A percentile compares a stretch with the other conserved stretches of the same genome.
Conservation (phyloP, 768 basidiomycete species). For the Pleurotus cornucopiae region DNA sequence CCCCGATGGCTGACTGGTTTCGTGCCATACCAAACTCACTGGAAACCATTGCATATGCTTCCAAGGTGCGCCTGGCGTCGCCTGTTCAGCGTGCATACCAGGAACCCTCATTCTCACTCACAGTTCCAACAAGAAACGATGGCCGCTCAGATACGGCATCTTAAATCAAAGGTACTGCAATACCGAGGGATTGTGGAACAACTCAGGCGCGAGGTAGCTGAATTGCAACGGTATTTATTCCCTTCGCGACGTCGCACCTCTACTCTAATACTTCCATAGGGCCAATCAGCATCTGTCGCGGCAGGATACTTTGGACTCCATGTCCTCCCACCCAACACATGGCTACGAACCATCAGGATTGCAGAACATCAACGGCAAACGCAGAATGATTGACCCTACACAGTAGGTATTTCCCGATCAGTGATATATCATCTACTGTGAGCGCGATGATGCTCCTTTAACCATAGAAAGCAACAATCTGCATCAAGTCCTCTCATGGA, state of each 20-base stretch:
- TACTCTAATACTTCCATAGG: slow-evolving; percentile 28
- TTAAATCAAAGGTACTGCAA: slow-evolving; percentile 54
- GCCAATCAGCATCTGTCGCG: slow-evolving; percentile 41
- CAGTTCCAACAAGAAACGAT: slow-evolving; percentile 82
- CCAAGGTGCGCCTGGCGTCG: slow-evolving; percentile 44
- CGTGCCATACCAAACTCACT: slow-evolving; percentile 54
- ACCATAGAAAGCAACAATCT: slow-evolving; percentile 13
- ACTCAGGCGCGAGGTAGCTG: slow-evolving; percentile 43
- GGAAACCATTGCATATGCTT: slow-evolving; percentile 62
- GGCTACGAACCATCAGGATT: slow-evolving; percentile 28
- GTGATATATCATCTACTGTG: too few species aligned
- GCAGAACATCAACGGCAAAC: slow-evolving; percentile 61
- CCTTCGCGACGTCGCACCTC: slow-evolving; percentile 8
- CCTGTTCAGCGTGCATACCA: background rate
- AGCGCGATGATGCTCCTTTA: background rate
- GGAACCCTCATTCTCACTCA: background rate
- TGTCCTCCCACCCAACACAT: slow-evolving; percentile 14
- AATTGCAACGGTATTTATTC: slow-evolving; percentile 51
- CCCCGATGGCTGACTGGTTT: slow-evolving; percentile 84
- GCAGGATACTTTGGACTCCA: slow-evolving; percentile 48
- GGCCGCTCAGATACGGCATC: slow-evolving; percentile 61
- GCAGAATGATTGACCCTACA: slow-evolving; percentile 43
- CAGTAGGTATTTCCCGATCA: slow-evolving; percentile 29
- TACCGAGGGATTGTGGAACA: slow-evolving; percentile 49
- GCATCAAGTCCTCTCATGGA: slow-evolving; percentile 46